Evolutionary conservation across 257 asterid genomes (phyloP), one percentile per base, ranked within the genome.

Genomic region (Capsicum chinense): DNA sequence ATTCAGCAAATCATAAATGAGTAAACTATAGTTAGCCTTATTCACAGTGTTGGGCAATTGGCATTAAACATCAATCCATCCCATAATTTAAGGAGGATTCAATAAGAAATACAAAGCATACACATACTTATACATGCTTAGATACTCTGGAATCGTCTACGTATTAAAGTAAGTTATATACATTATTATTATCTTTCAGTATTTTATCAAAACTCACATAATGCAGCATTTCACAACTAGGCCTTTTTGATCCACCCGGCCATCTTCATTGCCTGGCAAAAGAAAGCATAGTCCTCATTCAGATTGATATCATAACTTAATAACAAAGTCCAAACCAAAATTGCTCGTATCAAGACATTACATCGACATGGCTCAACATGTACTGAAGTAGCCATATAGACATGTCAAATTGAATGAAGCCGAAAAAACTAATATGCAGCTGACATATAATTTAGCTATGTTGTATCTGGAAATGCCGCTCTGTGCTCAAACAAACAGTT

Each of bases 171-270:
- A 81, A 11, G 21, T 37, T 86, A 86, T 89, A 66, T 87, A 87
- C 88, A 79, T 86, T 87, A 82, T 73, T n/a, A 35, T 79, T 3
- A 44, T 57, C 74, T 52, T 79, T 86, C 87, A 62, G 78, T 8
- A 83, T 62, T 70, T 68, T 57, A 70, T 35, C 50, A 68, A 11
- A 56, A 79, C 62, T 87, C 87, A 94, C 85, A 94, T 92, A 86
- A 94, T 92, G 89, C 97, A 91, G 83, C 98, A 94, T 86, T 91
- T 88, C 81, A 92, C 83, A 80, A 91, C 92, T 42, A 92, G 82
- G 80, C 97, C 97, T 84, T 93, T 94, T 58, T 92, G 97, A 66
- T 94, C 95, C 90, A 91, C 92, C 85, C 95, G 88, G 21, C 90
- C 92, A 66, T 92, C 95, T 84, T 94, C 97, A 63, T 92, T 89